Evolutionary conservation across 2,329 filamentous ascomycete species (phyloP), one percentile per base, ranked within the genome.

Genomic region (Mycosphaerella sp.): DNA sequence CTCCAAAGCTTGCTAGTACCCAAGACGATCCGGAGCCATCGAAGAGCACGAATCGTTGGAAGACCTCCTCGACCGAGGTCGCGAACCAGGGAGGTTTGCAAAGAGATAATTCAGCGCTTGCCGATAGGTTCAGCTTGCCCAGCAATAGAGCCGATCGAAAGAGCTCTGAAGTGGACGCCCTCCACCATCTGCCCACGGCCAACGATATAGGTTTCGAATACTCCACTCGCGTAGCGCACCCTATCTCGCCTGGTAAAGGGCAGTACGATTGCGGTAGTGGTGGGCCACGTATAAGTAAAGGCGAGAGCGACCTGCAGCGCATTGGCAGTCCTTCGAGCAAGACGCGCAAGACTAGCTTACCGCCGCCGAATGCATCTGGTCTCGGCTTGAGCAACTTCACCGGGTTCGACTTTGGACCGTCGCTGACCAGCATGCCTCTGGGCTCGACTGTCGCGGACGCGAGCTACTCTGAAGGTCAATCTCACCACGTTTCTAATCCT

Each of bases 371-470:
- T 9, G 30, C 49, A 12, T 50, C 46, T 12, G 57, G 45, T 16
- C 46, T 59, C 7, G 56, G 57, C 13, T 37, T 57, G 34, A 54
- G 49, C 43, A 54, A 45, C 42, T 57, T 57, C 14, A 25, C 50
- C 6, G 52, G 46, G 10, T 56, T 59, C 32, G 45, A 56, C 18
- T 59, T 59, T 35, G 50, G 53, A 13, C 42, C 45, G 16, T 30
- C 30, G 18, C 39, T 50, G 12, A 21, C 41, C n/a, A 16, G 21
- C 28, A 30, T 36, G 13, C 28, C 32, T 17, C 35, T 28, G 10
- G 21, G 36, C 30, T 39, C 41, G 9, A 37, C 41, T 6, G 44
- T 44, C 27, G 18, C 44, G 30, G 47, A 50, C 10, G 34, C 48
- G n/a, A 50, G 41, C 35, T 34, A 39, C 25, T 40, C 34, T 12